Evolutionary conservation across 208 protist genomes (phyloP), one percentile per base, ranked within the genome.

Genomic region (Phytomonas francai): DNA sequence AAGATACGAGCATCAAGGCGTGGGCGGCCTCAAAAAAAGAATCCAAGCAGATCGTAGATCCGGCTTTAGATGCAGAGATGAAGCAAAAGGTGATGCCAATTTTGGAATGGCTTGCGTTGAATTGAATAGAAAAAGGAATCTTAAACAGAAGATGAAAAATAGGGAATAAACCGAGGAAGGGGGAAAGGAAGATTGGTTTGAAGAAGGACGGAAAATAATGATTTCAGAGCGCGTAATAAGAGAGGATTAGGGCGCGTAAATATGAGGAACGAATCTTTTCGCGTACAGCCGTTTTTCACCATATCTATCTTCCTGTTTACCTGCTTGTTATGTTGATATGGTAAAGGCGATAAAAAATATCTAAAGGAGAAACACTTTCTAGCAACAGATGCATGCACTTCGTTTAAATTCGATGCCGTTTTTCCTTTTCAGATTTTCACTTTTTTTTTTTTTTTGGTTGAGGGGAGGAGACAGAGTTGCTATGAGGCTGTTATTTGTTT

Each of bases 91-190:
- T 76, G 14, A 72, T 63, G 4, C 79, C 84, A 12, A 72, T 92
- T 33, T 68, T 88, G 14, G 73, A 76, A 4, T 92, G 88, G 85
- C 77, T 94, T 60, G 76, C 63, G 42, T 67, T 79, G 22, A 63
- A 78, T 32, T 68, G 70, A 49, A 19, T 49, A 19, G 19, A 76
- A 85, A 29, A 57, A 76, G 63, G 65, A 74, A 2, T 68, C 63
- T 6, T 64, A 62, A 73, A 56, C 2, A 68, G 25, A 66, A 63
- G 34, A 58, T 57, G 57, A 29, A 32, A 34, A 45, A 64, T 30
- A 30, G 14, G n/a, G 31, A 29, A 68, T 31, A 16, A 72, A 65
- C 30, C 63, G 16, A 2, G 6, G 56, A 32, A 45, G 6, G 32
- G 56, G 30, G 31, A 67, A 34, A 12, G 56, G 30, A 19, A 65